Base-by-base conservation (phyloP, 2,329 filamentous ascomycete species). In the Sclerotinia glacialis region DNA sequence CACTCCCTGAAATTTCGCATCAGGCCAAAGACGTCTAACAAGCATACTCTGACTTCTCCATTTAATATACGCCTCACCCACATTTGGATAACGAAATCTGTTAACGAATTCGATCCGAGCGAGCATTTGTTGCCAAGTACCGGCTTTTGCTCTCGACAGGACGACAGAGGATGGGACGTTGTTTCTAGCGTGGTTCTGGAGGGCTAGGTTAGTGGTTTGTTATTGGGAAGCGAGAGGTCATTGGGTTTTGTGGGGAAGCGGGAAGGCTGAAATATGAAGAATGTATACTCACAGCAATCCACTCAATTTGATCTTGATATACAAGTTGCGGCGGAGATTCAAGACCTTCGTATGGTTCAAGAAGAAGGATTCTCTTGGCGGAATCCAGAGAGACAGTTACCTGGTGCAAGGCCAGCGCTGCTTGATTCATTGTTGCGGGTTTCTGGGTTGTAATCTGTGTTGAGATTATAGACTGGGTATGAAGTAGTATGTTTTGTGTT, bases 31-130 rank as follows among this genome's bases (percentile, higher is more conserved):
- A 49, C 58, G 58, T 37, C 44, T 49, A 16, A 60, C 58, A 37
- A 60, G 44, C 58, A 60, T 60, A 18, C 37, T 8, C 18, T 60
- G 58, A 37, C 58, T 60, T 60, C 44, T 60, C 58, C 58, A 60
- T 11, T 49, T 37, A 2, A 60, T 60, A 14, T 60, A 60, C 26
- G 16, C 44, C 31, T 60, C 28, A 8, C 5, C 1, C 14, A 60
- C 44, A 26, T 40, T 37, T 5, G 58, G 28, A 23, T 60, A 44
- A 16, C 58, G 44, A 34, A 37, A 5, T 37, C 31, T 37, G 26
- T 60, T 60, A 16, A 49, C 11, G 0, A n/a, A 6, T 9, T 60
- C 44, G 31, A 60, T 12, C 14, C 9, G 26, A 2, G n/a, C 8
- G 8, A 60, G 58, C 58, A 60, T 60, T 40, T 49, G 44, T 26